Conservation (phyloP, 345 rosid genomes). For the Lagerstroemia speciosa region DNA sequence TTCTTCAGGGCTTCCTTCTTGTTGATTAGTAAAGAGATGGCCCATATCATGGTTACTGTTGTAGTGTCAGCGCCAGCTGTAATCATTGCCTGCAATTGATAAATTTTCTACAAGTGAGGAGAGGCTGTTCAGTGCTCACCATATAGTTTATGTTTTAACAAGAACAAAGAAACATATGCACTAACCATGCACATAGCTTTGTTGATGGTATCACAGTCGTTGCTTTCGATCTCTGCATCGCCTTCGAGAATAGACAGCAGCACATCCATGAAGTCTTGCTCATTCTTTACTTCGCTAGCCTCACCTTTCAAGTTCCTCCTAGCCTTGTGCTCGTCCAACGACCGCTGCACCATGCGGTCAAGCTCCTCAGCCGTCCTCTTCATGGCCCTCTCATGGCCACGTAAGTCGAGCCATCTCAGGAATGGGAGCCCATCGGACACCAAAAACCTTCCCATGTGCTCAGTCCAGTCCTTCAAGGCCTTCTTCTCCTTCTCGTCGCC, state of each 20-base stretch:
- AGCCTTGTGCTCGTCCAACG: slow-evolving; percentile 35
- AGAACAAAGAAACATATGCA: not conserved
- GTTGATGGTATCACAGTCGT: slow-evolving; percentile 17
- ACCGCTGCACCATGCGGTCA: slow-evolving; percentile 15
- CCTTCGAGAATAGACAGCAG: slow-evolving; percentile 15
- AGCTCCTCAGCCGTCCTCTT: slow-evolving; percentile 16
- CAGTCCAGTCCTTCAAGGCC: slow-evolving; percentile 6
- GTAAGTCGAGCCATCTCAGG: slow-evolving; percentile 28
- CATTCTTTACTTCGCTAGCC: not conserved
- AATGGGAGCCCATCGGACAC: slow-evolving; percentile 23
- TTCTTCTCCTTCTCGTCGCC: not conserved
- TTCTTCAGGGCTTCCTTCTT: slow-evolving; percentile 17
- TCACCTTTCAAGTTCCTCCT: slow-evolving; percentile 4
- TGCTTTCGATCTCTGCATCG: slow-evolving; percentile 1
- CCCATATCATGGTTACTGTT: slow-evolving; percentile 32
- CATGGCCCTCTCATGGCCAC: slow-evolving; percentile 26
- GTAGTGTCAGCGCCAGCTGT: slow-evolving; percentile 35
- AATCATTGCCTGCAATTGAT: slow-evolving; percentile 20
- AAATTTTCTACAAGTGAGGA: not conserved
- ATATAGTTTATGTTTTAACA: not conserved
- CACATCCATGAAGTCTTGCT: slow-evolving; percentile 30
- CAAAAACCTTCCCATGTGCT: slow-evolving; percentile 15
- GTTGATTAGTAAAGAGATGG: slow-evolving; percentile 32
- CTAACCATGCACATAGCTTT: slow-evolving; percentile 24
- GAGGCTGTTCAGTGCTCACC: not conserved